These are phyloP conservation scores for Pseudogymnoascus sp. DNA, from an alignment of 2,329 filamentous ascomycete genomes.

Conservation along the genomic window DNA sequence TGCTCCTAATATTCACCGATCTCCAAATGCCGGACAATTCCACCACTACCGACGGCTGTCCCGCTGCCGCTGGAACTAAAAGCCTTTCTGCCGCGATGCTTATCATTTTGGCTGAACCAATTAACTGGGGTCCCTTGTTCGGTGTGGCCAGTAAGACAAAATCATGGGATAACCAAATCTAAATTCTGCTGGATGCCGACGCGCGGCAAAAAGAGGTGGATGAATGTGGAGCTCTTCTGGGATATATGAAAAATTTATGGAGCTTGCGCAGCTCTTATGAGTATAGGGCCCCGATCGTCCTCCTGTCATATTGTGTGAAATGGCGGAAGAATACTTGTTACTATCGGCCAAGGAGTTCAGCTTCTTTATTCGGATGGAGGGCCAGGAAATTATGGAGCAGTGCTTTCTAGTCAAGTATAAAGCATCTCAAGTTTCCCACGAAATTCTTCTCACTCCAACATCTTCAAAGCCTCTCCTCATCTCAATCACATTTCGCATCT, in stretches of 20 bases:
- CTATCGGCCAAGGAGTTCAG: neutral
- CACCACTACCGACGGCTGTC: neutral
- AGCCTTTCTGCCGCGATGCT: neutral
- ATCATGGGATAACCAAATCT: neutral
- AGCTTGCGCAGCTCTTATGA: neutral
- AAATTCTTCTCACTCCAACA: neutral
- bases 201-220: neutral
- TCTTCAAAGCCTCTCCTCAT: neutral
- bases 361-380: neutral
- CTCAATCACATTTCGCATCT: neutral
- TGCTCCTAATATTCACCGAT: neutral
- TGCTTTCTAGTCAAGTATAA: neutral
- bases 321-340: neutral
- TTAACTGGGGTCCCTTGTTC: neutral
- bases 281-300: neutral
- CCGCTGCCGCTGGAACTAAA: neutral
- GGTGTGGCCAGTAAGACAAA: neutral
- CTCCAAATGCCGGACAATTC: neutral
- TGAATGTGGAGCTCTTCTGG: neutral
- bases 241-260: constrained; percentile 2
- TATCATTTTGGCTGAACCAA: neutral
- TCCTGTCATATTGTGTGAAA: neutral
- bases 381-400: neutral
- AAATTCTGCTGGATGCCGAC: neutral
- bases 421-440: neutral